phyloP scores from a whole-genome alignment of 208 protist species.

The Balamuthia mandrillaris region DNA sequence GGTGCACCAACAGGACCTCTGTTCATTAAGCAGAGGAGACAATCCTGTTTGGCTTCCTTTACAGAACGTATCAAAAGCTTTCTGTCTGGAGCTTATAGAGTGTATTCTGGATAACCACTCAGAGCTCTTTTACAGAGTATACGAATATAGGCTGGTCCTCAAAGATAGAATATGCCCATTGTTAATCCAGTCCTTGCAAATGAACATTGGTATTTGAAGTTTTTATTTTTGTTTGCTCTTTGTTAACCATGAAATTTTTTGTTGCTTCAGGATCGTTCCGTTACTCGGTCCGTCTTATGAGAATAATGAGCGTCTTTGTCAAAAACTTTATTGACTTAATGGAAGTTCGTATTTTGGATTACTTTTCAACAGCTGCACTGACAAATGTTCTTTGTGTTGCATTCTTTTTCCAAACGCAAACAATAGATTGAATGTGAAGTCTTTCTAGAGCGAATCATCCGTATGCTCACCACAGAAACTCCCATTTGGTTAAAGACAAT shows the following conservation, averaged over 20 bases:
- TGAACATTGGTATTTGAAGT: too few species aligned
- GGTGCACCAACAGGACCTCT: slow-evolving; percentile 14
- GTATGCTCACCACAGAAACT: background rate
- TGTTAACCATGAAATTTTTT: too few species aligned
- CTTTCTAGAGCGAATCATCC: slow-evolving; percentile 17
- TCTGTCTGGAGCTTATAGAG: slow-evolving; percentile 42
- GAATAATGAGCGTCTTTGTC: slow-evolving; percentile 9
- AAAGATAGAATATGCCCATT: slow-evolving; percentile 24
- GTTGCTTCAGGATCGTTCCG: background rate
- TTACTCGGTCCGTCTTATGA: slow-evolving; percentile 17
- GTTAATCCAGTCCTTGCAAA: background rate
- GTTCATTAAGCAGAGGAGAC: slow-evolving; percentile 28
- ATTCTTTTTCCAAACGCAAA: too few species aligned
- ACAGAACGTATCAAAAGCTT: slow-evolving; percentile 31
- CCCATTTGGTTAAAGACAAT: slow-evolving; percentile 30
- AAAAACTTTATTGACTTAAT: slow-evolving; percentile 32
- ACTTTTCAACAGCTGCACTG: background rate
- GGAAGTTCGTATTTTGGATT: background rate
- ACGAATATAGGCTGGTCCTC: slow-evolving; percentile 14
- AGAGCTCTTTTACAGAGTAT: slow-evolving; percentile 22
- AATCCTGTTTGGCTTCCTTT: slow-evolving; percentile 33
- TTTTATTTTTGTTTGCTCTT: too few species aligned
- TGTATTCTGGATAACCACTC: background rate
- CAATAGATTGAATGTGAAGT: slow-evolving; percentile 19
- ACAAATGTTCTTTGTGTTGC: background rate